phyloP scores from a whole-genome alignment of 306 rosid species.

The Ochetophila trinervis region DNA sequence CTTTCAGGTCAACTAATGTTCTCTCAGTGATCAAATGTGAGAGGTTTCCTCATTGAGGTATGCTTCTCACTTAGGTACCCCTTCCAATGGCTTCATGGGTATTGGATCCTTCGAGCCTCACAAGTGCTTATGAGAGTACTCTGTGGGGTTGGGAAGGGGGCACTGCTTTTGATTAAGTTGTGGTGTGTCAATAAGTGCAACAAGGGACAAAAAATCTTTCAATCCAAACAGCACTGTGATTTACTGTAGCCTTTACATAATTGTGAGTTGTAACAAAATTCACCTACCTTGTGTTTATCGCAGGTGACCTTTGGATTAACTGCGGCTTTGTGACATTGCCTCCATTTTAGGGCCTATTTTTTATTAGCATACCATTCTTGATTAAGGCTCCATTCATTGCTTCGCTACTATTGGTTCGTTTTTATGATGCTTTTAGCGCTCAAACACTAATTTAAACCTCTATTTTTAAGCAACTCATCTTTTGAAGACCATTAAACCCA shows the following conservation, averaged over 20 bases:
- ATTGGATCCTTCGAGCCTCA: slow-evolving; percentile 41
- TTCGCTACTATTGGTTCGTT: not conserved
- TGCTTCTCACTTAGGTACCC: slow-evolving; percentile 82
- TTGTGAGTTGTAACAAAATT: slow-evolving; percentile 15
- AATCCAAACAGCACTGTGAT: slow-evolving; percentile 1
- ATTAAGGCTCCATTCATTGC: slow-evolving; percentile 11
- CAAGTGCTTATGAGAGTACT: slow-evolving; percentile 31
- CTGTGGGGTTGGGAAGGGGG: not conserved
- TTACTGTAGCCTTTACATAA: slow-evolving; percentile 16
- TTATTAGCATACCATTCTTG: slow-evolving; percentile 5
- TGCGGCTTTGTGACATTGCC: slow-evolving; percentile 8
- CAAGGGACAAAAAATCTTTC: slow-evolving; percentile 12
- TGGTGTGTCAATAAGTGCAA: slow-evolving; percentile 10
- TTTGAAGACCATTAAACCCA: too few relatives aligned
- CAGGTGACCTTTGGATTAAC: not conserved
- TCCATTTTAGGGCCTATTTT: slow-evolving; percentile 18
- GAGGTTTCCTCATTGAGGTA: slow-evolving; percentile 89
- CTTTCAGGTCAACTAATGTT: slow-evolving; percentile 58
- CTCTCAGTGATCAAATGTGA: slow-evolving; percentile 63
- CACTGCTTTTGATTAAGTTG: slow-evolving; percentile 11
- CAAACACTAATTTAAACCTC: not conserved
- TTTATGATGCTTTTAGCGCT: not conserved
- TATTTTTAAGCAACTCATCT: not conserved
- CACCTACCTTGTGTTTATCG: slow-evolving; percentile 11
- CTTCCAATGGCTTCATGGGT: slow-evolving; percentile 39